Evolutionary conservation across 1,139 yeast genomes (phyloP).

Genomic region (Blastobotrys apis): DNA sequence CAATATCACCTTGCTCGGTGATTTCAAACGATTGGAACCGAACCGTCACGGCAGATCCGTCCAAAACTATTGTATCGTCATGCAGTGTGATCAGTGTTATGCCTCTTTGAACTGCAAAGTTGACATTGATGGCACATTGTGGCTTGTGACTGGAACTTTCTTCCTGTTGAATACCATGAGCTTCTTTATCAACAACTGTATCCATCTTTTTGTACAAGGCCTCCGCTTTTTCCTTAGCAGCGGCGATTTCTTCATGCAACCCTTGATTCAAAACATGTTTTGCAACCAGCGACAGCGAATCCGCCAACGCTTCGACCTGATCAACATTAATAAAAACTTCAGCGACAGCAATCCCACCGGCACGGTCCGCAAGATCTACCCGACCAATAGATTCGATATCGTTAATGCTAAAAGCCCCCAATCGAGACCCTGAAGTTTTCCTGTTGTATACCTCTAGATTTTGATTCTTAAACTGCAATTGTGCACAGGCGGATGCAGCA

Average conservation of each 20-base stretch:
- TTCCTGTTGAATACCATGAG: not conserved
- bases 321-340: conserved; percentile 11
- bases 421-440: conserved; percentile 2
- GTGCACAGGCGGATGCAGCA: conserved; percentile 8
- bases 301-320: conserved; percentile 6
- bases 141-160: too few species aligned
- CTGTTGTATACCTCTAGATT: conserved; percentile 9
- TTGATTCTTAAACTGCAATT: conserved; percentile 9
- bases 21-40: conserved; percentile 13
- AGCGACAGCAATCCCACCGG: conserved; percentile 8
- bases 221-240: not conserved
- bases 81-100: conserved; percentile 6
- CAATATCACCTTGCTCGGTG: conserved; percentile 5
- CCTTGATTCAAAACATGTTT: conserved; percentile 1
- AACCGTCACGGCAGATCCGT: conserved; percentile 8
- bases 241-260: not conserved
- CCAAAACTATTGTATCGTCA: conserved; percentile 8
- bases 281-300: conserved; percentile 2
- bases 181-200: not conserved
- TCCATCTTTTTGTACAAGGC: too few species aligned
- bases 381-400: conserved; percentile 10
- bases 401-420: conserved; percentile 3
- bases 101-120: conserved; percentile 9
- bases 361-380: conserved; percentile 10
- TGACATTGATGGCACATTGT: conserved; percentile 9